Base-by-base conservation (phyloP, 2,329 filamentous ascomycete genomes). In the Monilinia vaccinii-corymbosi region DNA sequence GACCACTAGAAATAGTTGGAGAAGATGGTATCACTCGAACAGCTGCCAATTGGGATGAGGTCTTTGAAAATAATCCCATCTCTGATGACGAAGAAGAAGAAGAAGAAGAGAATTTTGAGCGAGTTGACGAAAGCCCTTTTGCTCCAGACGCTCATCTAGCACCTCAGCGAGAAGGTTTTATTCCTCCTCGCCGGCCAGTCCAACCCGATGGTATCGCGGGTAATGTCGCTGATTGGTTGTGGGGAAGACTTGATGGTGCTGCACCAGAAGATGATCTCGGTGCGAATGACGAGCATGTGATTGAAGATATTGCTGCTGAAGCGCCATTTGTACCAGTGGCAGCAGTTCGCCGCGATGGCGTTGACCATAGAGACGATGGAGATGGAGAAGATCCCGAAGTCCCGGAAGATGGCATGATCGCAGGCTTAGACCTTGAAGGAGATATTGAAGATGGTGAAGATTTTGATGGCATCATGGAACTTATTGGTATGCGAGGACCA, bases 401-500 rank as follows among this genome's bases (percentile, higher is more conserved):
- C 1, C 77, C 83, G 25, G 83, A 84, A 56, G 87, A 81, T 48
- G 86, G 82, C n/a, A 81, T 80, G 23, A 83, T 82, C 52, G 85
- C 83, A 18, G 88, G 81, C 10, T 76, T 93, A 40, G 90, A 96
- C 60, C 81, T 84, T 47, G 90, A 96, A 58, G 81, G 84, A 58
- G 86, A 89, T 66, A 87, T 86, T 11, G 89, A 92, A 47, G 88
- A 97, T 66, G 89, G 89, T 11, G 94, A 99, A 74, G 94, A 99
- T 70, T 84, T 99, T 18, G 94, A 99, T 71, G 94, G 94, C 0
- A 89, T 99, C 56, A 85, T 99, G 78, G 94, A 99, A 72, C 82
- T 99, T 18, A 88, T 99, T 61, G 94, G 94, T 42, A 95, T 99
- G 88, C 90, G 95, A 69, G 94, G 94, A 0, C 94, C 94, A 0